phyloP scores from a whole-genome alignment of 2,329 filamentous ascomycete species.

The Penicillium freii region DNA sequence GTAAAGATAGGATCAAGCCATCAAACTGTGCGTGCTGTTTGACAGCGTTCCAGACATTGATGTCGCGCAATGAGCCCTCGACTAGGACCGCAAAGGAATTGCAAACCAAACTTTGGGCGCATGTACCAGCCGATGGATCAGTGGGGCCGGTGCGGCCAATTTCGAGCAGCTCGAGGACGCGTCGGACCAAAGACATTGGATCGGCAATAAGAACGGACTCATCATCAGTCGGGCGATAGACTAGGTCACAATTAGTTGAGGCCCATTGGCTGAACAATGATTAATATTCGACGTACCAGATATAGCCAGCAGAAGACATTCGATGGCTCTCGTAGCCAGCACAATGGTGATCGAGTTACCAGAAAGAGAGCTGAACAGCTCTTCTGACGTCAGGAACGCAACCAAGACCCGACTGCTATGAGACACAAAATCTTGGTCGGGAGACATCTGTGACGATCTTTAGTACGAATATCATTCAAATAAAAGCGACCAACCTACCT shows the following conservation, averaged over 20 bases:
- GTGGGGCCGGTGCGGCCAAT: conserved; percentile 21
- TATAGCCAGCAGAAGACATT: conserved; percentile 56
- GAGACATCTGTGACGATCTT: conserved; percentile 22
- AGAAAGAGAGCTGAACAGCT: conserved; percentile 50
- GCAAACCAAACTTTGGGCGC: conserved; percentile 40
- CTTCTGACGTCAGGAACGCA: conserved; percentile 59
- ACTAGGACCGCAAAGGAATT: conserved; percentile 49
- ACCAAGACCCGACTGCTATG: conserved; percentile 56
- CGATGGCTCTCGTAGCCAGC: conserved; percentile 56
- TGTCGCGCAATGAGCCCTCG: conserved; percentile 50
- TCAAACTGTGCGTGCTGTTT: conserved; percentile 39
- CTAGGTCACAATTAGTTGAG: conserved; percentile 25
- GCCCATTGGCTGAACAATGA: background rate
- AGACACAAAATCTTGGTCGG: conserved; percentile 38
- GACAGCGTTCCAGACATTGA: conserved; percentile 47
- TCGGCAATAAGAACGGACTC: conserved; percentile 36
- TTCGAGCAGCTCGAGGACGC: conserved; percentile 38
- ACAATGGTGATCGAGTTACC: conserved; percentile 48
- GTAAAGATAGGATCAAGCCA: conserved; percentile 41
- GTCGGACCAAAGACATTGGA: conserved; percentile 35
- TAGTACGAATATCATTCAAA: background rate
- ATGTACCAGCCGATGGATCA: conserved; percentile 14
- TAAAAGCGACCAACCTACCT: conserved; percentile 1
- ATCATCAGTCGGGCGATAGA: conserved; percentile 16
- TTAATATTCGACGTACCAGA: conserved; percentile 44